Evolutionary conservation across 1,139 yeast genomes (phyloP), one percentile per base, ranked within the genome.

Genomic region (Schizosaccharomyces versatilis): DNA sequence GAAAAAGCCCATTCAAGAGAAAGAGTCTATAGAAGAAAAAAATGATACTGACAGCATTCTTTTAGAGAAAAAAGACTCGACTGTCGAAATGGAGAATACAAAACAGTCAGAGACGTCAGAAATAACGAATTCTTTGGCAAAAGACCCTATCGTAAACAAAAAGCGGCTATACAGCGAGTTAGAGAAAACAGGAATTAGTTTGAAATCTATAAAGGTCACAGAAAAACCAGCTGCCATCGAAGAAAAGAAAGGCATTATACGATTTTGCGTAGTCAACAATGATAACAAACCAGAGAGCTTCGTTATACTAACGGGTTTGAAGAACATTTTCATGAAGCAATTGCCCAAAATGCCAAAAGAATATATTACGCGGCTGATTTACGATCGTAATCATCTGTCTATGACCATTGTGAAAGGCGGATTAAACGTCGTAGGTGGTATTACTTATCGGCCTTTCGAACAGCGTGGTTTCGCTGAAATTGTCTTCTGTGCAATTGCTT

Each of bases 321-420:
- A 93, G 68, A 90, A 90, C 67, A 90, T 90, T 63, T 90, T 93
- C 67, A 98, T 90, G 67, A 88, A 88, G 64, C 99, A 90, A 68
- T 74, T 90, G 61, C 99, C 99, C 2, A 90, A 90, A 67, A 90
- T 90, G 99, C 99, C 99, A 40, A 77, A 93, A 59, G 97, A 93
- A 65, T 90, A 93, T 68, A 90, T 90, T 64, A 86, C 96, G 2
- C 72, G 98, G 61, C 74, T 90, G 61, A 98, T 90, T 3, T 90
- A 86, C 65, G 99, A 93, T 67, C 71, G 96, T 61, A 81, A 93
- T 44, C 99, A 90, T 69, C 71, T 93, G 51, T 86, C 96, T 0
- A 85, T 90, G 77, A 98, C 98, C 0, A 95, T 93, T 55, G 90
- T 90, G 17, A 73, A 95, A 59, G 60, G 60, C 17, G 96, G 96